Percentiles rank a stretch among this genome's conserved stretches.
These are phyloP conservation scores for Gossypium ekmanianum DNA, from an alignment of 345 rosid species.

Conservation along the genomic window DNA sequence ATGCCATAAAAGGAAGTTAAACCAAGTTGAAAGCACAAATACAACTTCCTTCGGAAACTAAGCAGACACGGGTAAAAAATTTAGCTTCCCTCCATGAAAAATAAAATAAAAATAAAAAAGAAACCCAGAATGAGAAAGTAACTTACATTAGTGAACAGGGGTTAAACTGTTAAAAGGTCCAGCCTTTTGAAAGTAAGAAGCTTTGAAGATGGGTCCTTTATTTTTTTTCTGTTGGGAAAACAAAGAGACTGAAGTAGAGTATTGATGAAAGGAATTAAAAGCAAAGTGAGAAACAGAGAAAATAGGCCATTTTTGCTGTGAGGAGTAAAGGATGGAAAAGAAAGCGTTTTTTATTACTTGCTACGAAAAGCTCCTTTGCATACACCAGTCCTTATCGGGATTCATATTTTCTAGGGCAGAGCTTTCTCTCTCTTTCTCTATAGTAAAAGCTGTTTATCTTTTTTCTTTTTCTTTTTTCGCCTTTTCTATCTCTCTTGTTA, in stretches of 20 bases:
- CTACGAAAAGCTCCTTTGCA: conserved; percentile 12
- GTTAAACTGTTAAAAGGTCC: conserved; percentile 12
- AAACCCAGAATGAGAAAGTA: conserved; percentile 6
- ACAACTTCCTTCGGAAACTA: background rate
- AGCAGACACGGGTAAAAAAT: background rate
- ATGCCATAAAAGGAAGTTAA: conserved; percentile 23
- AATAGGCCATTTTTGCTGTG: conserved; percentile 7
- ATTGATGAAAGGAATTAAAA: conserved; percentile 11
- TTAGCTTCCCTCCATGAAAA: background rate
- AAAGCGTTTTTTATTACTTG: conserved; percentile 3
- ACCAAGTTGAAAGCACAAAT: conserved; percentile 13
- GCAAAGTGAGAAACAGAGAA: conserved; percentile 19
- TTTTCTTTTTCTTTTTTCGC: background rate
- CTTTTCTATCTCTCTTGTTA: background rate
- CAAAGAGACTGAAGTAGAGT: background rate
- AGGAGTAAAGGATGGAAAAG: background rate
- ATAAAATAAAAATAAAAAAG: background rate
- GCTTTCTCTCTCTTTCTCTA: conserved; percentile 16
- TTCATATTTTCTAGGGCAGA: conserved; percentile 23
- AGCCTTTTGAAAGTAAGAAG: conserved; percentile 18
- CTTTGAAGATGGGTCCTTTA: background rate
- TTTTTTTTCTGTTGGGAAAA: background rate
- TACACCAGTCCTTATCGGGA: conserved; percentile 18
- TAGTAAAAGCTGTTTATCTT: conserved; percentile 13
- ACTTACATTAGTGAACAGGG: conserved; percentile 25